Percentiles rank a stretch among this genome's conserved stretches.
Evolutionary conservation across 495 filamentous ascomycete genomes (phyloP).

Genomic region (Bacidia gigantensis): DNA sequence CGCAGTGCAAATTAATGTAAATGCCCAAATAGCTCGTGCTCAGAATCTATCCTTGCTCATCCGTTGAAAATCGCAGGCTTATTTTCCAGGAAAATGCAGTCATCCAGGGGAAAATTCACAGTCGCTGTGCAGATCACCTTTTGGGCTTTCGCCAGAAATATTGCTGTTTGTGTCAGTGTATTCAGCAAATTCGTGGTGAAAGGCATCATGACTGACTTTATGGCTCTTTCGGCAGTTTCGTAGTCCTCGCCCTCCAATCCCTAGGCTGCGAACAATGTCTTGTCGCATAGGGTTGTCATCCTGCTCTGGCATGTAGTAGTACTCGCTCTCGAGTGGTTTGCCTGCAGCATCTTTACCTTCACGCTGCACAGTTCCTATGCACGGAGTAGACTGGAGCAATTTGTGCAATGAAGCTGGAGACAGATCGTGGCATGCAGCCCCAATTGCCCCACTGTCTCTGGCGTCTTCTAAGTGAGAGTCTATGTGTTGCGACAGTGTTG

Average conservation of each 20-base stretch:
- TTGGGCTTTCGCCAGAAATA: conserved; percentile 85
- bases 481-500: conserved; percentile 71
- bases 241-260: conserved; percentile 59
- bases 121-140: neutral
- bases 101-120: neutral
- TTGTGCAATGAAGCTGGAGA: conserved; percentile 48
- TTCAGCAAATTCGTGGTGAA: conserved; percentile 9
- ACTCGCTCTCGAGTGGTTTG: conserved; percentile 86
- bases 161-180: conserved; percentile 45
- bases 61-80: neutral
- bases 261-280: conserved; percentile 69
- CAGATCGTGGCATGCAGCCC: conserved; percentile 11
- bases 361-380: conserved; percentile 74
- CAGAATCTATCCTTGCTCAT: neutral
- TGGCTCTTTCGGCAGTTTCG: conserved; percentile 84
- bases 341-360: conserved; percentile 95
- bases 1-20: neutral
- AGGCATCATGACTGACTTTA: conserved; percentile 51
- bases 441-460: conserved; percentile 19
- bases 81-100: neutral
- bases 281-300: conserved; percentile 69
- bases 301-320: conserved; percentile 89
- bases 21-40: neutral
- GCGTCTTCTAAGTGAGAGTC: conserved; percentile 41
- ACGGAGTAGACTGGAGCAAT: conserved; percentile 57